phyloP scores from a whole-genome alignment of 306 rosid species.

The Fagus crenata region DNA sequence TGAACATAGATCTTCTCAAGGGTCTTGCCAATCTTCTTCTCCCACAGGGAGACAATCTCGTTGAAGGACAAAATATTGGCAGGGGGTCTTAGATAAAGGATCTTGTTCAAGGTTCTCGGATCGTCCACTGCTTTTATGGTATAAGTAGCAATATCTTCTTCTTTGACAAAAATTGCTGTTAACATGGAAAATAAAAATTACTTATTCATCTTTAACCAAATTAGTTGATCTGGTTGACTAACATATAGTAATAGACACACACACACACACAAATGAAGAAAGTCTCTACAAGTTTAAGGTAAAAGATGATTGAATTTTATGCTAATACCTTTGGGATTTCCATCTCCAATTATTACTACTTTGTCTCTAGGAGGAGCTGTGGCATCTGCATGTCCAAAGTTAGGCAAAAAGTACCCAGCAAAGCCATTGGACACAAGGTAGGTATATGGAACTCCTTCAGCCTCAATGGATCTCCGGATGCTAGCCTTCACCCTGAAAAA shows the following conservation, averaged over 20 bases:
- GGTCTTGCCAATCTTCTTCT: slow-evolving; percentile 43
- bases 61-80: slow-evolving; percentile 36
- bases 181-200: background rate
- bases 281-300: background rate
- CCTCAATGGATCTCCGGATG: slow-evolving; percentile 31
- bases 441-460: slow-evolving; percentile 40
- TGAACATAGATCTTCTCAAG: slow-evolving; percentile 36
- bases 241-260: too few relatives aligned
- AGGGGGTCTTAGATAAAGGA: slow-evolving; percentile 40
- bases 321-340: slow-evolving; percentile 40
- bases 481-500: background rate
- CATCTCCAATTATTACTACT: slow-evolving; percentile 45
- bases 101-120: slow-evolving; percentile 45
- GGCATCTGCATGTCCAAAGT: slow-evolving; percentile 28
- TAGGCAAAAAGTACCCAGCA: slow-evolving; percentile 30
- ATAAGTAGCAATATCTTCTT: slow-evolving; percentile 36
- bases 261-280: too few relatives aligned
- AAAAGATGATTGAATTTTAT: background rate
- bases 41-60: slow-evolving; percentile 43
- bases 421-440: slow-evolving; percentile 23
- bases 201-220: background rate
- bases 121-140: slow-evolving; percentile 41
- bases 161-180: slow-evolving; percentile 38
- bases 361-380: slow-evolving; percentile 47
- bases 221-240: background rate